phyloP scores from a whole-genome alignment of 202 grass and related monocot species.

The Panicum hallii region DNA sequence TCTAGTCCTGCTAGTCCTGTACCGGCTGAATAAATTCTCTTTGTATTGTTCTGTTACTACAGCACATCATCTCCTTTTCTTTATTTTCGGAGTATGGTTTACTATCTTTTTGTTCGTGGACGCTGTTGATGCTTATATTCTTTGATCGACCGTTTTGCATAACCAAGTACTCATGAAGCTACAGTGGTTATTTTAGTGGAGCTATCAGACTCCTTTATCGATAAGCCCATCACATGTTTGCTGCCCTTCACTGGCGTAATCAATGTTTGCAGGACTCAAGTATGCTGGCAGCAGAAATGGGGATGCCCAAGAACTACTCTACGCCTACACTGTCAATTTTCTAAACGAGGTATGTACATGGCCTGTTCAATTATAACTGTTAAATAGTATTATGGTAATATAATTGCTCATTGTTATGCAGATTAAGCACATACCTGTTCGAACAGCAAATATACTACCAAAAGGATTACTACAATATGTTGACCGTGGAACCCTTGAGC shows the following conservation, averaged over 20 bases:
- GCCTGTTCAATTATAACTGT: slow-evolving; percentile 20
- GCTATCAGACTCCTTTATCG: neutral
- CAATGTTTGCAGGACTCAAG: slow-evolving; percentile 71
- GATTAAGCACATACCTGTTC: slow-evolving; percentile 83
- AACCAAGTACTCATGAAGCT: neutral
- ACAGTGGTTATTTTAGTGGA: slow-evolving; percentile 19
- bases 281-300: slow-evolving; percentile 95
- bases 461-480: slow-evolving; percentile 86
- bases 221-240: neutral
- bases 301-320: slow-evolving; percentile 88
- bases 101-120: neutral
- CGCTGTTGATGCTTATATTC: neutral
- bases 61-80: slow-evolving; percentile 2
- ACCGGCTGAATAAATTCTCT: neutral
- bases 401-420: slow-evolving; percentile 50
- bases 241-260: slow-evolving; percentile 42
- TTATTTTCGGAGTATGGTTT: slow-evolving; percentile 27
- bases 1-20: neutral
- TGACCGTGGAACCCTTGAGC: slow-evolving; percentile 86
- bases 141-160: neutral
- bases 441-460: slow-evolving; percentile 58
- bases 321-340: slow-evolving; percentile 80
- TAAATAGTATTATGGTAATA: slow-evolving; percentile 17
- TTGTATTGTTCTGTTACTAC: neutral
- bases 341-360: slow-evolving; percentile 69